These are phyloP conservation scores for Bruguiera hainesii DNA, from an alignment of 441 rosid species.

Conservation along the genomic window DNA sequence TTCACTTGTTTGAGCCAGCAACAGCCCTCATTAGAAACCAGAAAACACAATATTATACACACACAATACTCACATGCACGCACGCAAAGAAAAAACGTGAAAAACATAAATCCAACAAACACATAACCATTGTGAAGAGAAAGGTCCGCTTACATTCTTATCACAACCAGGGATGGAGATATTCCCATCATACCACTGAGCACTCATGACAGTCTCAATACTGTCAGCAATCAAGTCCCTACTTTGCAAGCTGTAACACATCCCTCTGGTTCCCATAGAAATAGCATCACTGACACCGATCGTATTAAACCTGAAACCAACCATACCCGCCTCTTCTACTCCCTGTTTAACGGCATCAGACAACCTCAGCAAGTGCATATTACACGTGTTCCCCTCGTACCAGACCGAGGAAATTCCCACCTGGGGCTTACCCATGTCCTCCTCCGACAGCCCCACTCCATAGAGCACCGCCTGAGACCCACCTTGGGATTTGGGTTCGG, in stretches of 20 bases:
- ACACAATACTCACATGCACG: too few species aligned
- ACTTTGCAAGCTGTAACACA: constrained; percentile 88
- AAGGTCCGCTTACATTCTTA: constrained; percentile 62
- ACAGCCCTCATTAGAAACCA: too few species aligned
- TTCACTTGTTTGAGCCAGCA: too few species aligned
- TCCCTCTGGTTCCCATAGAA: constrained; percentile 94
- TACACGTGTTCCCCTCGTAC: constrained; percentile 97
- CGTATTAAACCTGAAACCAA: constrained; percentile 90
- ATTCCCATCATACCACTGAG: constrained; percentile 97
- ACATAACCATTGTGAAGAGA: not conserved
- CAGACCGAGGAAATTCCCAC: constrained; percentile 89
- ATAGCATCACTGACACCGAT: constrained; percentile 98
- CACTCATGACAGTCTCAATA: constrained; percentile 97
- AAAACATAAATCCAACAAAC: not conserved
- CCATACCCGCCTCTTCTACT: constrained; percentile 75
- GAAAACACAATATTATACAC: too few species aligned
- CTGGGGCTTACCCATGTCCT: constrained; percentile 77
- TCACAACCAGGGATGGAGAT: constrained; percentile 98
- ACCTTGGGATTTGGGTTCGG: constrained; percentile 97
- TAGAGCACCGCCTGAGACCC: constrained; percentile 91
- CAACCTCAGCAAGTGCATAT: constrained; percentile 74
- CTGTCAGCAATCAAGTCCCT: constrained; percentile 98
- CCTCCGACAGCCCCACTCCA: constrained; percentile 85
- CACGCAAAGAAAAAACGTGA: too few species aligned
- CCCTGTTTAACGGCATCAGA: constrained; percentile 90